Base-by-base conservation (phyloP, 2,329 filamentous ascomycete species). In the Aspergillus cejpii region DNA sequence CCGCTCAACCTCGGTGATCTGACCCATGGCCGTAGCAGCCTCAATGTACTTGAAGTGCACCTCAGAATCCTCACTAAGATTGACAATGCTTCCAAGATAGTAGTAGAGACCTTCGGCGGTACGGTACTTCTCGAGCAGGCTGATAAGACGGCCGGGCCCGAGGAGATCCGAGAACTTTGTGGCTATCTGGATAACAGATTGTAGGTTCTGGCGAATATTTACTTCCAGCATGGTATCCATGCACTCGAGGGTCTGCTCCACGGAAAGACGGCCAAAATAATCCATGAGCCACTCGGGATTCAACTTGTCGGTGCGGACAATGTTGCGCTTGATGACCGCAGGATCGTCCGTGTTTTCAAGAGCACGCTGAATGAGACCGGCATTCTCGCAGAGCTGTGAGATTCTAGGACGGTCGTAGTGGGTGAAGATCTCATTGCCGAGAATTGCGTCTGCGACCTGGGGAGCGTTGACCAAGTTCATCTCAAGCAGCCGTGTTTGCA, bases 21-120 rank as follows among this genome's bases (percentile, higher is more conserved):
- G 91, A 23, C 84, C 83, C 80, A 95, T 94, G 63, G 83, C 86
- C 19, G 90, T 95, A 24, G 94, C 92, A 44, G 92, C 89, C 71
- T 98, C 91, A 48, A 98, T 95, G 70, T 98, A 98, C 77, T 98
- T 98, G 82, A 96, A 98, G 65, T 92, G 86, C 23, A 98, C 92
- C 64, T 98, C 92, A 17, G 85, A 78, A 59, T 97, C 92, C 67
- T 97, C 88, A 46, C 87, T 94, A 38, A 98, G 76, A 66, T 98
- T 98, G 69, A 98, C 91, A 57, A 98, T 94, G 65, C 90, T 95
- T 50, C 92, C 92, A 12, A 98, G 81, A 72, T 96, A 98, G 75
- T 95, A 96, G 79, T 92, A 98, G 3, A 98, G 81, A 65, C 92
- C 92, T 69, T 98, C 92, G 3, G 88, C 84, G 27, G 92, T 97